Conservation (phyloP, 2,329 filamentous ascomycete species). For the Diplodia scrobiculata region DNA sequence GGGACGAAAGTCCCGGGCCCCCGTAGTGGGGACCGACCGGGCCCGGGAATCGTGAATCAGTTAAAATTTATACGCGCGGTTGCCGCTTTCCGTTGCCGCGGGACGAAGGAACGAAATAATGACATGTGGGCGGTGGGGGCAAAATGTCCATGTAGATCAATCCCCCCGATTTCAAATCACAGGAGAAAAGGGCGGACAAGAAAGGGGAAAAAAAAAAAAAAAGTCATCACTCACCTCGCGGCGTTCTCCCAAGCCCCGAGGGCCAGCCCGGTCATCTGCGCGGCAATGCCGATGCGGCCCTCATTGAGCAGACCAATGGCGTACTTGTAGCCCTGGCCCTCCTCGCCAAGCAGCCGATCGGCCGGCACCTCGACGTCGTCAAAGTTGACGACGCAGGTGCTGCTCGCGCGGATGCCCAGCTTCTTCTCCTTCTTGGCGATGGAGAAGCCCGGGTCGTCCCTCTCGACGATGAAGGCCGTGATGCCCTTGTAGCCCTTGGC, state of each 20-base stretch:
- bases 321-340: slow-evolving; percentile 96
- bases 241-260: slow-evolving; percentile 95
- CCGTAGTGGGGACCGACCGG: slow-evolving; percentile 8
- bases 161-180: background rate
- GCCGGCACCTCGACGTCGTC: slow-evolving; percentile 91
- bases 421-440: slow-evolving; percentile 99
- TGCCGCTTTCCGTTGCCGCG: slow-evolving; percentile 6
- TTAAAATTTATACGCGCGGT: background rate
- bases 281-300: slow-evolving; percentile 94
- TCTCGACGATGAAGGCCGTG: slow-evolving; percentile 92
- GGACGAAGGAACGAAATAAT: background rate
- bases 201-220: slow-evolving; percentile 40
- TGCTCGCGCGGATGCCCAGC: slow-evolving; percentile 91
- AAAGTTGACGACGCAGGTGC: slow-evolving; percentile 95
- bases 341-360: slow-evolving; percentile 83
- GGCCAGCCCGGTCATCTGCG: slow-evolving; percentile 96
- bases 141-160: background rate
- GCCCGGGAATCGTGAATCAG: background rate
- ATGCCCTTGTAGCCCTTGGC: slow-evolving; percentile 96
- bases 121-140: background rate
- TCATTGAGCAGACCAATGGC: slow-evolving; percentile 94
- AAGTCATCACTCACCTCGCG: slow-evolving; percentile 59
- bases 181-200: too few species aligned
- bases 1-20: slow-evolving; percentile 11
- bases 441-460: slow-evolving; percentile 81